phyloP scores from a whole-genome alignment of 139 green algal species.

The Gonium pectorale region DNA sequence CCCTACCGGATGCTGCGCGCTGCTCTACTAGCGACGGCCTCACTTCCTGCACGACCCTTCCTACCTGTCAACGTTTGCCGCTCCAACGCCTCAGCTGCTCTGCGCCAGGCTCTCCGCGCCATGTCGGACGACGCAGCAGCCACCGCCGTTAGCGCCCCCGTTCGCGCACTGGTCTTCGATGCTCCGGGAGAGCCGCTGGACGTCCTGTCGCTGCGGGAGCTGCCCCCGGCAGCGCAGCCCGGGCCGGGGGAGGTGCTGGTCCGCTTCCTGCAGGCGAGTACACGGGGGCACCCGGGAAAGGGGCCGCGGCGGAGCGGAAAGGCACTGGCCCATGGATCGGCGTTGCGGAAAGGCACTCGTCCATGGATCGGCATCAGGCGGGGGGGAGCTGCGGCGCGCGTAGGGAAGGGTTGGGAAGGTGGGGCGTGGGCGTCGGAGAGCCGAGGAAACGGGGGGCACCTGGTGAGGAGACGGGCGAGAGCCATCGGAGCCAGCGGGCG shows the following conservation, averaged over 20 bases:
- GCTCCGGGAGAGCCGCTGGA: slow-evolving; percentile 38
- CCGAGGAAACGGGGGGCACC: no score
- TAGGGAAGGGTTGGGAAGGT: no score
- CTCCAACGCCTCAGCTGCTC: no score
- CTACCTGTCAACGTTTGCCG: no score
- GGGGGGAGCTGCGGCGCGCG: not conserved
- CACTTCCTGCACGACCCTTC: no score
- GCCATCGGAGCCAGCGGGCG: no score
- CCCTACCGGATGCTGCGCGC: no score
- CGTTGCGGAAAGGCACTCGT: not conserved
- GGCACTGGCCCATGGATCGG: not conserved
- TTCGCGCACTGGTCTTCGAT: slow-evolving; percentile 29
- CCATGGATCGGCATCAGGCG: not conserved
- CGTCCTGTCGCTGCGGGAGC: slow-evolving; percentile 5
- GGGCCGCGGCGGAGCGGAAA: not conserved
- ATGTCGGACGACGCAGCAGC: not conserved
- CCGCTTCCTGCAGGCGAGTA: slow-evolving; percentile 18
- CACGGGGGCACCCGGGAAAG: not conserved
- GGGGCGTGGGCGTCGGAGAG: no score
- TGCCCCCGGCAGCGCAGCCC: not conserved
- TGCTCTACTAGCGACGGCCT: no score
- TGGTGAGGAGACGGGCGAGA: no score
- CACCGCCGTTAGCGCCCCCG: not conserved
- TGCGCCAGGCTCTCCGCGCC: no score
- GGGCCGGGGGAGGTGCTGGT: slow-evolving; percentile 3